Base-by-base conservation (phyloP, 2,329 filamentous ascomycete species). In the Monilinia fructigena region DNA sequence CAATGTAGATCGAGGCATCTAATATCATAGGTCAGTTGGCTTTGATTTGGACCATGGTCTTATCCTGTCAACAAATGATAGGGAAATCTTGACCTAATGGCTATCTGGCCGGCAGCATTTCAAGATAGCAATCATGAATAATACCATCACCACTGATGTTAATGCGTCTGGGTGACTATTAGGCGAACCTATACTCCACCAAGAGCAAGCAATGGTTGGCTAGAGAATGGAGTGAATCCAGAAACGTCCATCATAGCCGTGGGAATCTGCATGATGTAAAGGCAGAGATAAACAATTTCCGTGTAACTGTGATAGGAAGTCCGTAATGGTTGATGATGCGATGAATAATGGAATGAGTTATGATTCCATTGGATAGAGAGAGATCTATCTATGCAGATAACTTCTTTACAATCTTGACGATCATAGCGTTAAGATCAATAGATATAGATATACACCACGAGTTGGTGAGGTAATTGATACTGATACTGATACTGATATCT, bases 281-380 rank as follows among this genome's bases (percentile, higher is more conserved):
- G 31, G 56, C 56, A 59, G 16, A 59, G 56, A 59, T 59, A 59
- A 59, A 35, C 26, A 31, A 12, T 16, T 35, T 55, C 47, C 16
- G 56, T 59, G 42, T 59, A 59, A 59, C 56, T 48, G 42, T 48
- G 56, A 59, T 59, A 59, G 56, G 56, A 59, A 48, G 56, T 48
- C 55, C 42, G 45, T 48, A 28, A 35, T 3, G 16, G 26, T 47
- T 48, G 7, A 48, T n/a, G 56, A 35, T 35, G n/a, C 48, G 18
- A n/a, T 28, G 26, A 45, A 45, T 40, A 31, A 45, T 18, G 53
- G 50, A 48, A 59, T 23, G 12, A 35, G 31, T 35, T 35, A 35
- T 35, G 31, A 35, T 35, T 35, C 31, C 40, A 45, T 5, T 45
- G 40, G 16, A 45, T 35, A 18, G 40, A 23, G 11, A 23, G 26